Evolutionary conservation across 2,329 filamentous ascomycete species (phyloP).

Genomic region (Fusarium sororula): DNA sequence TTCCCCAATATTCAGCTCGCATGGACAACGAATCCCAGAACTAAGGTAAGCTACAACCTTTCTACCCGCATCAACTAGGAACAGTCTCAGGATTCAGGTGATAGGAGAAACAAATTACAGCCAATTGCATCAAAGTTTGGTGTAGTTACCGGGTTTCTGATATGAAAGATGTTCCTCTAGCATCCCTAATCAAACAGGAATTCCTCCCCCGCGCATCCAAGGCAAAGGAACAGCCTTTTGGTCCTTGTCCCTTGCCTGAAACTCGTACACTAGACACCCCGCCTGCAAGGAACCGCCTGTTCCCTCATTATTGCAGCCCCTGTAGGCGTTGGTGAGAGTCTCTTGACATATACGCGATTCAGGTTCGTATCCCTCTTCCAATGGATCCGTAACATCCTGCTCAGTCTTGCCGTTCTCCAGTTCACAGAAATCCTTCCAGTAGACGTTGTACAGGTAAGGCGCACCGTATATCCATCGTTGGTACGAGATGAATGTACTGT

Average conservation of each 20-base stretch:
- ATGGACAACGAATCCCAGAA: too few species aligned
- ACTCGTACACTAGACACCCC: not conserved
- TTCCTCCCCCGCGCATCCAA: not conserved
- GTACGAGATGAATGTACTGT: not conserved
- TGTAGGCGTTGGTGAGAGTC: not conserved
- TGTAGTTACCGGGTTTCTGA: too few species aligned
- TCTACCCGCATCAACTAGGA: too few species aligned
- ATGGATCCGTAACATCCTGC: not conserved
- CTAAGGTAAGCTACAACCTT: too few species aligned
- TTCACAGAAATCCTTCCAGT: not conserved
- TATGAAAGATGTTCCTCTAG: not conserved
- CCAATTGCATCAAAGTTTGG: too few species aligned
- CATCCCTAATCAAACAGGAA: not conserved
- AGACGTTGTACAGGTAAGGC: not conserved
- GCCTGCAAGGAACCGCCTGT: not conserved
- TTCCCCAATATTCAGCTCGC: too few species aligned
- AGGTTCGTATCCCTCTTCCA: not conserved
- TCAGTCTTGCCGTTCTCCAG: not conserved
- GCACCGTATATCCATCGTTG: not conserved
- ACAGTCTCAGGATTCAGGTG: too few species aligned
- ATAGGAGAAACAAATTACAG: accelerated
- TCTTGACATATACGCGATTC: not conserved
- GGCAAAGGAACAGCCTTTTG: not conserved
- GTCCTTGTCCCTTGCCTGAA: not conserved
- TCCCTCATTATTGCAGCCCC: not conserved